Evolutionary conservation across 2,329 filamentous ascomycete genomes (phyloP).

Genomic region (Curvularia sp.): DNA sequence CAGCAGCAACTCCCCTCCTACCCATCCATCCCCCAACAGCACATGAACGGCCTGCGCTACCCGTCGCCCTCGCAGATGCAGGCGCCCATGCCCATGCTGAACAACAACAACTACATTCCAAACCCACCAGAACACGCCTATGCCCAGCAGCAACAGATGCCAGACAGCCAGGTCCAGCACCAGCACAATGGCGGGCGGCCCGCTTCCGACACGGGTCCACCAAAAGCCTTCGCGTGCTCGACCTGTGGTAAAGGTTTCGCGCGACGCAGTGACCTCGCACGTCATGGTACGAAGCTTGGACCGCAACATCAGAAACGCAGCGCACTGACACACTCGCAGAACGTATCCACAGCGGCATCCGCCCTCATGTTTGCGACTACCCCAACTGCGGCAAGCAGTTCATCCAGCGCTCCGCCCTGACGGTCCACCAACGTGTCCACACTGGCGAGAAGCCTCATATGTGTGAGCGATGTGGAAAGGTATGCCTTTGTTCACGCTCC

Average conservation of each 20-base stretch:
- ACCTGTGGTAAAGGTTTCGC: constrained; percentile 93
- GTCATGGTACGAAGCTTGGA: constrained; percentile 76
- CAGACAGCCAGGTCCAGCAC: constrained; percentile 50
- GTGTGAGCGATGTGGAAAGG: constrained; percentile 96
- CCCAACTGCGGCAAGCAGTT: constrained; percentile 93
- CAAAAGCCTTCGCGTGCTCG: constrained; percentile 85
- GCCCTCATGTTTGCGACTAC: constrained; percentile 91
- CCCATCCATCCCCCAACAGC: constrained; percentile 57
- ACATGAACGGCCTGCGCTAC: constrained; percentile 61
- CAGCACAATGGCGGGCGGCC: constrained; percentile 53
- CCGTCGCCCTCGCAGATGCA: constrained; percentile 60
- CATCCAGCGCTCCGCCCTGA: constrained; percentile 94
- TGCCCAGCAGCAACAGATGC: constrained; percentile 49
- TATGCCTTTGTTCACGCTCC: constrained; percentile 53
- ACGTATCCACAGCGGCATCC: constrained; percentile 89
- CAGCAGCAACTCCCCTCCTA: constrained; percentile 60
- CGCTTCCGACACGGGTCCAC: constrained; percentile 58
- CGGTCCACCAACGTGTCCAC: constrained; percentile 93
- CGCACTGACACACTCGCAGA: constrained; percentile 63
- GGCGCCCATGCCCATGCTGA: constrained; percentile 61
- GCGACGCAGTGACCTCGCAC: constrained; percentile 87
- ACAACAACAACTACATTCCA: constrained; percentile 63
- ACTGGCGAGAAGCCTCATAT: constrained; percentile 98
- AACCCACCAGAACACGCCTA: constrained; percentile 58
- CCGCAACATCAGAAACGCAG: constrained; percentile 34